phyloP scores from a whole-genome alignment of 371 early-diverging fungal genomes.

The Mortierella sp. region DNA sequence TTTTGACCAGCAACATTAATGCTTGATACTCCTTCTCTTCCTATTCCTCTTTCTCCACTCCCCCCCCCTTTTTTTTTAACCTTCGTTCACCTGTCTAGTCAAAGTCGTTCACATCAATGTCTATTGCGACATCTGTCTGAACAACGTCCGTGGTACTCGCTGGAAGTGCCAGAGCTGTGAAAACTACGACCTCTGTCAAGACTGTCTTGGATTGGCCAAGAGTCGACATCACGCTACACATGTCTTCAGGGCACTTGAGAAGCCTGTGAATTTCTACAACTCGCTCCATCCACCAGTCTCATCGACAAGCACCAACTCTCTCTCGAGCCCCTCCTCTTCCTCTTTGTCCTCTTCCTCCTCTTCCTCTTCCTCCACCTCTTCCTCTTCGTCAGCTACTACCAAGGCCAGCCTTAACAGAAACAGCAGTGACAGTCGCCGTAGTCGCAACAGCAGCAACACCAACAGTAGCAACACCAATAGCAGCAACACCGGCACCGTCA shows the following conservation, averaged over 20 bases:
- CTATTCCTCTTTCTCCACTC: background rate
- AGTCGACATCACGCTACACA: conserved; percentile 40
- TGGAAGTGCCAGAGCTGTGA: conserved; percentile 59
- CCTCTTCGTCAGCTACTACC: background rate
- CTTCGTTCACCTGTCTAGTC: background rate
- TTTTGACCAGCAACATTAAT: too few relatives aligned
- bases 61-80: background rate
- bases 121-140: conserved; percentile 58
- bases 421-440: too few relatives aligned
- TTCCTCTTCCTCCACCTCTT: conserved; percentile 12
- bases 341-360: conserved; percentile 24
- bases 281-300: background rate
- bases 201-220: conserved; percentile 46
- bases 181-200: conserved; percentile 64
- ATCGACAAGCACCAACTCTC: conserved; percentile 8
- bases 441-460: background rate
- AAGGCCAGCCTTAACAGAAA: too few relatives aligned
- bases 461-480: background rate
- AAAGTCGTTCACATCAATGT: conserved; percentile 20
- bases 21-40: conserved; percentile 10
- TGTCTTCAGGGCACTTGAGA: conserved; percentile 43
- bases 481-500: too few relatives aligned
- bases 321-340: conserved; percentile 6
- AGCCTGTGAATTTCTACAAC: conserved; percentile 1
- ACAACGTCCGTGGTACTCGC: conserved; percentile 53